Evolutionary conservation across 176 grass and related monocot species (phyloP), one percentile per base, ranked within the genome.

Genomic region (Thalia dealbata): DNA sequence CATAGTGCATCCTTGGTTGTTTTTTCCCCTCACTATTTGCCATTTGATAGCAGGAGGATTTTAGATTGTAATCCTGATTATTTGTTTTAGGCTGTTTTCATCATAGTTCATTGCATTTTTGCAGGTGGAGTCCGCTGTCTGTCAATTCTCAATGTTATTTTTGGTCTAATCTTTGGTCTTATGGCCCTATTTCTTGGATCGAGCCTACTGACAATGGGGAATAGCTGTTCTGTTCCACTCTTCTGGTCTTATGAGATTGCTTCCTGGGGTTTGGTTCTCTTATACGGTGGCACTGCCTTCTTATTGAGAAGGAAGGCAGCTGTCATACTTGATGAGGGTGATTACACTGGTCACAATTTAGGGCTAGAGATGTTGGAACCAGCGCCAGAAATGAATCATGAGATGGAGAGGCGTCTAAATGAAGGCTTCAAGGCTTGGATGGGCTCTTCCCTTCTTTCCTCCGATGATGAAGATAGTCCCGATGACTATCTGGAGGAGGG

Each of bases 241-340:
- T 99, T 99, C 74, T 92, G 89, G 89, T 99, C 87, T 76, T 99
- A 91, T 62, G 90, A 99, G 82, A 99, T 86, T 82, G 78, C 79
- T 24, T 84, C 90, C 21, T 99, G 89, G 85, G 91, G 95, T 73
- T 78, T 99, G 66, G 90, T 84, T 32, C 82, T 92, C 48, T 70
- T 99, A 52, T 92, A 92, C 77, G 85, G 87, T 54, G 87, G 87
- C 50, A 99, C 95, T 8, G 78, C 95, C 51, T 83, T 70, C 70
- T 93, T 81, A 61, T 81, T 99, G 79, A 93, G 84, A 85, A 86
- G 95, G 64, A 99, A 91, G 81, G 90, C 82, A 56, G 83, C 81
- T 44, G 52, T 79, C 67, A 75, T 92, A 50, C 88, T 96, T 65
- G 92, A 92, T 0, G 87, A 96, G 71, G 79, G 85, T 0, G 78